Evolutionary conservation across 1,284 basidiomycete species (phyloP), one percentile per base, ranked within the genome.

Genomic region (Papiliotrema fonsecae): DNA sequence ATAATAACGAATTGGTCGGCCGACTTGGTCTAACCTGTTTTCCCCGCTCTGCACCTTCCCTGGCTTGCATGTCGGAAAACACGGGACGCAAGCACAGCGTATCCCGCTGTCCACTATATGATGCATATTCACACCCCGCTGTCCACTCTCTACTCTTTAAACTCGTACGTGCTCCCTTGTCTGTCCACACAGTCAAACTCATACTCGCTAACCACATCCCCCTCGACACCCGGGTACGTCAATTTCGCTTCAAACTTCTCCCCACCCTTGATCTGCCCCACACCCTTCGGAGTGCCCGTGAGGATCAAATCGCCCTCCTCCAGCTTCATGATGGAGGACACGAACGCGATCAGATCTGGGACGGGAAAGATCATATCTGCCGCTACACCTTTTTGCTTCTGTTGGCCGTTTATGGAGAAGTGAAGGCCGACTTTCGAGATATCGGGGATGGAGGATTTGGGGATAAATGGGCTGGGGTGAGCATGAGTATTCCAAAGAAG

Each of bases 291-390:
- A 2, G 93, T 97, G 50, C 74, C 88, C 1, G 89, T 93, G 24
- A 93, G 77, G 50, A 93, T 76, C 14, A 92, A 74, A 61, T 93
- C 89, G n/a, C 88, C 88, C 70, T 91, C 88, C 86, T 97, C 91
- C 18, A 97, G 79, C 0, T 84, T 85, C 92, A 97, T 97, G 72
- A 98, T 96, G 16, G 87, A 86, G 2, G 91, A 93, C 41, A 96
- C 81, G 64, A 96, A 91, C 58, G 87, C 82, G 60, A 98, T 87
- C 47, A 98, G 79, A n/a, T 82, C 78, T 1, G 93, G 90, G 38
- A 98, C 89, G 39, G 79, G 79, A 77, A 94, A 94, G 55, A 97
- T 87, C 94, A 98, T 97, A 70, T 94, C 86, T 24, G 76, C 72
- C 1, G 93, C 93, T 30, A 79, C 82, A 4, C 91, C 94, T 52